A percentile compares a stretch with the other conserved stretches of the same genome.
Evolutionary conservation across 1,139 yeast genomes (phyloP).

Genomic region (Suhomyces chickasaworum): DNA sequence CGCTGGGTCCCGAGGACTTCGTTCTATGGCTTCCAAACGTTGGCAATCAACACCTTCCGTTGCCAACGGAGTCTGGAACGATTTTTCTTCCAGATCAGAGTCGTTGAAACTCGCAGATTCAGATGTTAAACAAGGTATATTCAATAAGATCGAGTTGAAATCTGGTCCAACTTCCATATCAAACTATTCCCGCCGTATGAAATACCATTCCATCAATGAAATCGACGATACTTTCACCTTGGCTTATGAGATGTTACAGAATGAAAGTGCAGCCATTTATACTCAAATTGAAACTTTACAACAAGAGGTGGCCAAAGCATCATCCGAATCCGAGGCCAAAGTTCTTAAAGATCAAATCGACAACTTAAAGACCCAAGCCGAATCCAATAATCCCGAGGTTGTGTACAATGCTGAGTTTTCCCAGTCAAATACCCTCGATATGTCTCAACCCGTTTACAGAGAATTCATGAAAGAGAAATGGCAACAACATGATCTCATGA

Average conservation of each 20-base stretch:
- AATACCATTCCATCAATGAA: slow-evolving; percentile 66
- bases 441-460: slow-evolving; percentile 78
- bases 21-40: slow-evolving; percentile 14
- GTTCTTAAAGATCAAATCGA: slow-evolving; percentile 22
- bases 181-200: slow-evolving; percentile 21
- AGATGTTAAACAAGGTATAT: slow-evolving; percentile 33
- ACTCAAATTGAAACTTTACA: slow-evolving; percentile 20
- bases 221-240: slow-evolving; percentile 71
- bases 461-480: slow-evolving; percentile 67
- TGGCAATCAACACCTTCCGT: slow-evolving; percentile 12
- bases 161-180: slow-evolving; percentile 36
- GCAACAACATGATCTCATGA: slow-evolving; percentile 67
- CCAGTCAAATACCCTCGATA: slow-evolving; percentile 55
- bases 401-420: slow-evolving; percentile 58
- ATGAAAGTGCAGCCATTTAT: slow-evolving; percentile 36
- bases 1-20: slow-evolving; percentile 11
- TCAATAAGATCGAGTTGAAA: slow-evolving; percentile 35
- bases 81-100: slow-evolving; percentile 44
- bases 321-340: slow-evolving; percentile 11
- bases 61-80: slow-evolving; percentile 48
- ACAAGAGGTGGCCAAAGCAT: slow-evolving; percentile 9
- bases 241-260: slow-evolving; percentile 63
- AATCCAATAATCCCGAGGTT: slow-evolving; percentile 79
- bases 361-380: slow-evolving; percentile 46
- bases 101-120: slow-evolving; percentile 38